A percentile compares a stretch with the other conserved stretches of the same genome.
These are phyloP conservation scores for Fusarium sp. DNA, from an alignment of 2,329 filamentous ascomycete genomes.

Conservation along the genomic window DNA sequence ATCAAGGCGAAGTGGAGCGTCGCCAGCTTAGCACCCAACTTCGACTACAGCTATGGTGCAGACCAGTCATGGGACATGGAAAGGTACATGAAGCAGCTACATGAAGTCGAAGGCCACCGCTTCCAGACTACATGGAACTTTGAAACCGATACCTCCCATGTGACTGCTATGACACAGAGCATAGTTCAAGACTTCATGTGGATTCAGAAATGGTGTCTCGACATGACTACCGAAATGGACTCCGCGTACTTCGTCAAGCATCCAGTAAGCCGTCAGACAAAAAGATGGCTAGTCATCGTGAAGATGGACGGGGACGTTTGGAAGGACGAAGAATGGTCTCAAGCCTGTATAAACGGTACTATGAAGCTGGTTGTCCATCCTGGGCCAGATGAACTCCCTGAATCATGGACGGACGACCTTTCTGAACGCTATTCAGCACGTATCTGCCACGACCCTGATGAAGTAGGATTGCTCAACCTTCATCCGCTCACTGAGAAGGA, in stretches of 20 bases:
- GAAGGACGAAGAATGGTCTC: background rate
- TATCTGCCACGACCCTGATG: background rate
- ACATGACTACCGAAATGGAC: background rate
- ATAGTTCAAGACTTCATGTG: background rate
- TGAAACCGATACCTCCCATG: rapidly evolving
- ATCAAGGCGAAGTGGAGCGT: background rate
- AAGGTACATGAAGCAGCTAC: background rate
- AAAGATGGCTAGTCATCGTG: background rate
- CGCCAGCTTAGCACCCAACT: background rate
- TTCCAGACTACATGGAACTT: background rate
- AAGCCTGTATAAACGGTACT: background rate
- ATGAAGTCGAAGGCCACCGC: background rate
- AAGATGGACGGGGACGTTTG: background rate
- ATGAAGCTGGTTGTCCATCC: background rate
- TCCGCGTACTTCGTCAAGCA: background rate
- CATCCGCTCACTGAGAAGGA: background rate
- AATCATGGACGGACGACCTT: background rate
- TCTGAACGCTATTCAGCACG: background rate
- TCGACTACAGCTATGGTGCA: background rate
- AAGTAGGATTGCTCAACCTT: background rate
- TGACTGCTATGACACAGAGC: background rate
- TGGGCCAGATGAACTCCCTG: background rate
- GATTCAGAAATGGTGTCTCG: background rate
- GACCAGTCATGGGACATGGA: background rate
- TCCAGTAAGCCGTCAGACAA: rapidly evolving